phyloP scores from a whole-genome alignment of 2,329 filamentous ascomycete genomes.

The Aspergillus phoenicis region DNA sequence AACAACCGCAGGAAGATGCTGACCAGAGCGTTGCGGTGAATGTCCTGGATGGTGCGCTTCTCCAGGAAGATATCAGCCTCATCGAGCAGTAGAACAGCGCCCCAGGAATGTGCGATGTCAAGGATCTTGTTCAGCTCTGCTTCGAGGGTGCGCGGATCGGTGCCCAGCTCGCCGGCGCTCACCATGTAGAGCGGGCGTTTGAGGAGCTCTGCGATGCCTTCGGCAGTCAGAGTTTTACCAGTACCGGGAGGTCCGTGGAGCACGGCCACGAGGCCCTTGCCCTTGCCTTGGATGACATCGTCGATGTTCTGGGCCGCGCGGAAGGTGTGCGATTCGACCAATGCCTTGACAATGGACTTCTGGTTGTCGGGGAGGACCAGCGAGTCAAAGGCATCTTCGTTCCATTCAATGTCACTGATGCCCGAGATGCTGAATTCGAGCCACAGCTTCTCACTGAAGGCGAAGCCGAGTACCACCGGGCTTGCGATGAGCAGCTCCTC shows the following conservation, averaged over 20 bases:
- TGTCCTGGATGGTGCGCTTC: conserved; percentile 78
- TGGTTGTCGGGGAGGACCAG: conserved; percentile 69
- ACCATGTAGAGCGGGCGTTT: conserved; percentile 82
- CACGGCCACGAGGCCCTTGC: conserved; percentile 79
- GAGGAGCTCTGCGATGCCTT: conserved; percentile 81
- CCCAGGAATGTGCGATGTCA: conserved; percentile 83
- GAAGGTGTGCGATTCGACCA: conserved; percentile 83
- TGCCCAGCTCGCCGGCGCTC: conserved; percentile 78
- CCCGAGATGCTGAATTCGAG: conserved; percentile 81
- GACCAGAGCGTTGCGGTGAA: conserved; percentile 82
- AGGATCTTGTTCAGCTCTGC: conserved; percentile 78
- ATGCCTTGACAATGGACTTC: conserved; percentile 72
- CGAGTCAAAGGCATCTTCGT: conserved; percentile 77
- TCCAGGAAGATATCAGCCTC: conserved; percentile 86
- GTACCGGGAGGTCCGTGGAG: conserved; percentile 85
- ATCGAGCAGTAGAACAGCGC: conserved; percentile 80
- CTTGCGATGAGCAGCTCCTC: conserved; percentile 84
- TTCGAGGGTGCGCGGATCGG: conserved; percentile 73
- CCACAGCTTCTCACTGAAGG: conserved; percentile 88
- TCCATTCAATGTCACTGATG: conserved; percentile 81
- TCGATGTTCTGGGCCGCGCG: conserved; percentile 80
- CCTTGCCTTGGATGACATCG: conserved; percentile 80
- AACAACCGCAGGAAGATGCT: conserved; percentile 83
- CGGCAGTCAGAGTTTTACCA: conserved; percentile 85
- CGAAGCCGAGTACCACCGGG: conserved; percentile 81